Evolutionary conservation across 106 monocot species (phyloP), one percentile per base, ranked within the genome.

Genomic region (Dioscorea alata): DNA sequence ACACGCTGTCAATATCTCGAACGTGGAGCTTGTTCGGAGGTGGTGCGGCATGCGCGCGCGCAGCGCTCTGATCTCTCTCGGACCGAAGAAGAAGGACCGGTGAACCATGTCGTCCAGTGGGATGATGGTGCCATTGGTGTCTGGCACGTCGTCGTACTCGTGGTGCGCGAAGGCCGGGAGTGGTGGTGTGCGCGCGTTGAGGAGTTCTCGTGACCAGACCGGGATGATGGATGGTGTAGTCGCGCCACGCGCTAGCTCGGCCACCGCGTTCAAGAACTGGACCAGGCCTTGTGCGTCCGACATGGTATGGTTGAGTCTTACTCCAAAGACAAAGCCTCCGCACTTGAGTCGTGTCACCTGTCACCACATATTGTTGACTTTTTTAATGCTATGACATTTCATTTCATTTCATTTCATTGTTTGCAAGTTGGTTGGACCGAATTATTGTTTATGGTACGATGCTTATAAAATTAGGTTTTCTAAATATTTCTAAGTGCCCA

Each of bases 221-320:
- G 80, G 80, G 13, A 17, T 19, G 8, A 71, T 60, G 54, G 75
- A 60, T 0, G 80, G 80, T 12, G 25, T 15, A 3, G 65, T 15
- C 13, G 70, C 71, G 15, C 80, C 80, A 8, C 80, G 75, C 5
- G 80, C 80, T 60, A 80, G 33, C 71, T 75, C 80, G 12, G 71
- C 75, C 4, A 80, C 60, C 42, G 80, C 66, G 58, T 31, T 62
- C 66, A 80, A 60, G 70, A 75, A 75, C 42, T 80, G 80, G 9
- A 75, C 60, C 8, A 75, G 61, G 6, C 80, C 80, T 4, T 59
- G 65, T 2, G 74, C 80, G 48, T 80, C 80, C 7, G 64, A 42
- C 75, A 80, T 66, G 17, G 80, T 71, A 66, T 80, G 80, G 71
- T 80, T 75, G 42, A 75, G 24, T 20, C 75, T 48, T 6, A 71